Conservation (phyloP, 1,284 basidiomycete species). For the Boletus semigastroideus region DNA sequence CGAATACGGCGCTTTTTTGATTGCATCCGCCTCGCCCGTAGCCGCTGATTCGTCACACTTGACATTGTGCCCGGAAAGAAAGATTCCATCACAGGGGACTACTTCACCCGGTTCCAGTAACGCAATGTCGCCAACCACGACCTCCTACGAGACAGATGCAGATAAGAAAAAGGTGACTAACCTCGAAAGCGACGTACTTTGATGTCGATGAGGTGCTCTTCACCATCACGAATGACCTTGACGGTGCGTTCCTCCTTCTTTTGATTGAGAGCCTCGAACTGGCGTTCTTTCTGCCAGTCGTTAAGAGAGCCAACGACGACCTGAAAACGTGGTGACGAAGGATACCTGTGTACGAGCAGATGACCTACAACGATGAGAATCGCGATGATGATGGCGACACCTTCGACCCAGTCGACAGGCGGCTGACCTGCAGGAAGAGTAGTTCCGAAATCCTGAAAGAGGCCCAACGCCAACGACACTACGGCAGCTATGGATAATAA, state of each 20-base stretch:
- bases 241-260: conserved; percentile 95
- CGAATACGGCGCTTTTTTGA: conserved; percentile 83
- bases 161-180: neutral
- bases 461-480: conserved; percentile 89
- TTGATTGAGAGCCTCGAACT: conserved; percentile 91
- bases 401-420: conserved; percentile 95
- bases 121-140: conserved; percentile 93
- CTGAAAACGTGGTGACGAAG: conserved; percentile 34
- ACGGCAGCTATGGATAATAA: conserved; percentile 89
- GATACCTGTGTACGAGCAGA: neutral
- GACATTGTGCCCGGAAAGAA: conserved; percentile 90
- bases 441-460: conserved; percentile 91
- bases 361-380: conserved; percentile 74
- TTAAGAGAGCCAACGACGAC: conserved; percentile 87
- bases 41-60: conserved; percentile 96
- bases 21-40: conserved; percentile 95
- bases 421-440: conserved; percentile 57
- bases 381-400: conserved; percentile 94
- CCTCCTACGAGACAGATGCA: conserved; percentile 51
- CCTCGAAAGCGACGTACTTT: conserved; percentile 46
- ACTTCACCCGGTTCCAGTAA: conserved; percentile 95
- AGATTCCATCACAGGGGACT: conserved; percentile 93
- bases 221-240: conserved; percentile 87
- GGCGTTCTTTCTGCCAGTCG: conserved; percentile 97
- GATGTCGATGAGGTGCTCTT: conserved; percentile 79